Evolutionary conservation across 805 yeast genomes (phyloP), one percentile per base, ranked within the genome.

Genomic region (Candida silvicultrix): DNA sequence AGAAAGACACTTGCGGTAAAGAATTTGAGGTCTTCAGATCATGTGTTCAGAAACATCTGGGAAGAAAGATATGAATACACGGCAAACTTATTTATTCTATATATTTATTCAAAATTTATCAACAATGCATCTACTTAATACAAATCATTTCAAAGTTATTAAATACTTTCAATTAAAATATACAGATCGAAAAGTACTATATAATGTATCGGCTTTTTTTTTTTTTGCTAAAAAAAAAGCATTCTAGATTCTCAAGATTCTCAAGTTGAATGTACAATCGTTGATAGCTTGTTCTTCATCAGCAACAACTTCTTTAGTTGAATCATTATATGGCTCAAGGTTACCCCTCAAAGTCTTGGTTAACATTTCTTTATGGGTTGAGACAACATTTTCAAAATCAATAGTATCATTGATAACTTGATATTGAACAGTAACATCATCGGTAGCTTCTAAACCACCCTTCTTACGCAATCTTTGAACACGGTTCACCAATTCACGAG

Each of bases 391-490:
- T 40, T 74, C 80, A 46, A 90, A 72, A 23, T 75, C 79, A 57
- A 85, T 76, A 49, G 87, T 80, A 53, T 78, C 81, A 53, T 80
- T 77, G 47, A 69, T 55, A 49, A 89, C 64, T 52, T 79, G 70
- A 68, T 87, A 87, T 68, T 92, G 89, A 49, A 94, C 96, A 52
- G 78, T 67, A 43, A 94, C 95, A 57, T 94, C 99, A 64, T 94
- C 99, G 40, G 97, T 92, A 51, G 95, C 90, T 63, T 86, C 86
- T 62, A 94, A 76, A 31, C 96, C 96, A 53, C 87, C 89, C 78
- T 90, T 89, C 84, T 94, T 94, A 71, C 99, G 85, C 64, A 90
- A 80, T 68, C 96, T 85, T 77, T 94, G 99, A 56, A 94, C 89
- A 70, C 99, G 89, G 79, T 94, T 94, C 62, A 94, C 80, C 63